These are phyloP conservation scores for Penicillium simplicissimum DNA, from an alignment of 495 filamentous ascomycete species.

Conservation along the genomic window DNA sequence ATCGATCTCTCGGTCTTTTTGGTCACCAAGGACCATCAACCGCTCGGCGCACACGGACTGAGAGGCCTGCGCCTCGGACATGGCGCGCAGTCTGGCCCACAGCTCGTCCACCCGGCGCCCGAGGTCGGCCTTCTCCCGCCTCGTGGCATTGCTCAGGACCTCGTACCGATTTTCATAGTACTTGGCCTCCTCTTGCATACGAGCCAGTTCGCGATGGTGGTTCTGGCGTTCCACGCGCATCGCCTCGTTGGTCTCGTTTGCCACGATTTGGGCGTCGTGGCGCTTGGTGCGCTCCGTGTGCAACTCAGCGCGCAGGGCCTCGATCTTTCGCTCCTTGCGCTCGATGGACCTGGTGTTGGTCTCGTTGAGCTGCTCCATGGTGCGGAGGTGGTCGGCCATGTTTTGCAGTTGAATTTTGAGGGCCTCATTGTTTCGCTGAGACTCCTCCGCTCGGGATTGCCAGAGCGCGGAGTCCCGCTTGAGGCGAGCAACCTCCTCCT, in stretches of 20 bases:
- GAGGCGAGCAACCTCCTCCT: slow-evolving; percentile 84
- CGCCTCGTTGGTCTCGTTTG: slow-evolving; percentile 62
- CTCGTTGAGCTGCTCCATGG: slow-evolving; percentile 69
- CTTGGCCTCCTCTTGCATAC: slow-evolving; percentile 57
- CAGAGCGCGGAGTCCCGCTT: slow-evolving; percentile 79
- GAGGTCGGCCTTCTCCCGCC: slow-evolving; percentile 55
- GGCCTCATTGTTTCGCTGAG: slow-evolving; percentile 68
- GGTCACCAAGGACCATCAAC: slow-evolving; percentile 64
- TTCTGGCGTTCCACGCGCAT: slow-evolving; percentile 55
- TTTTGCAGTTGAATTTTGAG: slow-evolving; percentile 73
- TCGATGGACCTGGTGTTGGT: slow-evolving; percentile 70
- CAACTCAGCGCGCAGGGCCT: slow-evolving; percentile 66
- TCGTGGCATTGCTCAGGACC: slow-evolving; percentile 61
- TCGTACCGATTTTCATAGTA: slow-evolving; percentile 64
- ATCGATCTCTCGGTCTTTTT: slow-evolving; percentile 67
- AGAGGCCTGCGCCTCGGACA: slow-evolving; percentile 43
- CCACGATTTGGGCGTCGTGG: slow-evolving; percentile 60
- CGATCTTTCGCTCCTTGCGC: slow-evolving; percentile 78
- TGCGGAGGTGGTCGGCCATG: slow-evolving; percentile 56
- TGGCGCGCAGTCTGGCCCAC: slow-evolving; percentile 28
- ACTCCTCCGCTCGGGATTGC: slow-evolving; percentile 69
- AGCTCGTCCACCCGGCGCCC: slow-evolving; percentile 36
- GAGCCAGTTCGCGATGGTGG: slow-evolving; percentile 61
- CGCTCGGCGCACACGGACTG: slow-evolving; percentile 59
- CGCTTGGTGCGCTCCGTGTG: slow-evolving; percentile 67